A percentile compares a stretch with the other conserved stretches of the same genome.
phyloP scores from a whole-genome alignment of 176 grass and related monocot genomes.

The Musa troglodytarum region DNA sequence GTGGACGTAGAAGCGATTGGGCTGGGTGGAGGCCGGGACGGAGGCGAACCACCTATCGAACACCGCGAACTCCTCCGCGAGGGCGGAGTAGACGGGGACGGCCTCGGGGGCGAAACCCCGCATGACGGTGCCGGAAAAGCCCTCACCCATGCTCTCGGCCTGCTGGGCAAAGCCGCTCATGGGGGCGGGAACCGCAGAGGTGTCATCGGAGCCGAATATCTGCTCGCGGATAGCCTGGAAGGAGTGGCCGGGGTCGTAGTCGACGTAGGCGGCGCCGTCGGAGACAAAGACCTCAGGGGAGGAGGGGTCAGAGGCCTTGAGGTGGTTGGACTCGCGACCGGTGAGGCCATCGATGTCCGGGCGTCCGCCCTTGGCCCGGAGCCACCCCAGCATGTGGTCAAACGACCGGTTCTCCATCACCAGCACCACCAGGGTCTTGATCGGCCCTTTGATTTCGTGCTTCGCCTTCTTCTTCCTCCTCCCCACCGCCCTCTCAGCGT shows the following conservation, averaged over 20 bases:
- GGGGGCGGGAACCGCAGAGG: conserved; percentile 49
- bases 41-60: conserved; percentile 93
- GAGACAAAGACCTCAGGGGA: conserved; percentile 75
- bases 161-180: conserved; percentile 89
- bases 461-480: conserved; percentile 27
- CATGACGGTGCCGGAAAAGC: conserved; percentile 90
- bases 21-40: conserved; percentile 78
- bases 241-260: conserved; percentile 84
- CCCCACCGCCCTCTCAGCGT: conserved; percentile 27
- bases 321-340: conserved; percentile 66
- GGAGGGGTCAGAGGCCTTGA: conserved; percentile 68
- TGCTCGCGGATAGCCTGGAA: conserved; percentile 98
- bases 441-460: conserved; percentile 83
- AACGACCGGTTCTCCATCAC: conserved; percentile 99
- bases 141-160: conserved; percentile 63
- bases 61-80: conserved; percentile 63
- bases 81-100: conserved; percentile 53
- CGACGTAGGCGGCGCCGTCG: conserved; percentile 68
- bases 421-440: conserved; percentile 85
- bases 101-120: conserved; percentile 52
- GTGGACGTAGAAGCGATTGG: conserved; percentile 87
- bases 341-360: conserved; percentile 87
- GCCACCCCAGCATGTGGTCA: conserved; percentile 88
- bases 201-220: conserved; percentile 80
- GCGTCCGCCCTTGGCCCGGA: conserved; percentile 27